These are phyloP conservation scores for Trichoderma oligosporum DNA, from an alignment of 2,329 filamentous ascomycete genomes.

Conservation along the genomic window DNA sequence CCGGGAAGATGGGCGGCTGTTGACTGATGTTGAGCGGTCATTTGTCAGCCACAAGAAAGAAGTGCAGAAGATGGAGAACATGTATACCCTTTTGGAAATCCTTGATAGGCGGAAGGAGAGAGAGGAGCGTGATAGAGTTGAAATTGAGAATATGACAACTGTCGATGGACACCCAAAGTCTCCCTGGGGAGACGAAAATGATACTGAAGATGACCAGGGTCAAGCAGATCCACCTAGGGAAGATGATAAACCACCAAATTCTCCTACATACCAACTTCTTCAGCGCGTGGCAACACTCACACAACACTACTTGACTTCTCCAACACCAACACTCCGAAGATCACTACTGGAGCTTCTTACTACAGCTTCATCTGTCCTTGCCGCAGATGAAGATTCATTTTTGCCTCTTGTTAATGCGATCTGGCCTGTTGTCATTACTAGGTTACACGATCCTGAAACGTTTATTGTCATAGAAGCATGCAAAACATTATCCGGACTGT, in stretches of 20 bases:
- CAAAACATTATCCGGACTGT: constrained; percentile 64
- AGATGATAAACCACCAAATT: constrained; percentile 60
- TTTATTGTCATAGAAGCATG: constrained; percentile 69
- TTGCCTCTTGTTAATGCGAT: constrained; percentile 84
- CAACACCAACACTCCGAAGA: constrained; percentile 72
- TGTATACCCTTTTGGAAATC: constrained; percentile 50
- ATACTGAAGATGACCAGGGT: constrained; percentile 34
- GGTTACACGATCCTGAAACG: constrained; percentile 62
- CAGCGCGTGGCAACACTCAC: constrained; percentile 77
- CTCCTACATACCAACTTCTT: constrained; percentile 76
- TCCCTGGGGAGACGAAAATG: constrained; percentile 40
- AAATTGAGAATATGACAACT: constrained; percentile 33
- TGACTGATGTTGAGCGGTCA: constrained; percentile 39
- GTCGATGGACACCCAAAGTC: constrained; percentile 32
- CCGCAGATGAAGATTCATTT: constrained; percentile 75
- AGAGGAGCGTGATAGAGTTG: constrained; percentile 34
- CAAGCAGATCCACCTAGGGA: constrained; percentile 34
- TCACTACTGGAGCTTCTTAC: constrained; percentile 74
- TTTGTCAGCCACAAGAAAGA: constrained; percentile 43
- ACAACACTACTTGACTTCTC: constrained; percentile 85
- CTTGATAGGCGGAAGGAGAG: constrained; percentile 54
- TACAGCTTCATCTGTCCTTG: constrained; percentile 68
- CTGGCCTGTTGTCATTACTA: constrained; percentile 77
- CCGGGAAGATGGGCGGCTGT: constrained; percentile 50
- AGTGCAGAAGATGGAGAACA: constrained; percentile 30